phyloP scores from a whole-genome alignment of 768 basidiomycete genomes.

The Russula dissimulans region DNA sequence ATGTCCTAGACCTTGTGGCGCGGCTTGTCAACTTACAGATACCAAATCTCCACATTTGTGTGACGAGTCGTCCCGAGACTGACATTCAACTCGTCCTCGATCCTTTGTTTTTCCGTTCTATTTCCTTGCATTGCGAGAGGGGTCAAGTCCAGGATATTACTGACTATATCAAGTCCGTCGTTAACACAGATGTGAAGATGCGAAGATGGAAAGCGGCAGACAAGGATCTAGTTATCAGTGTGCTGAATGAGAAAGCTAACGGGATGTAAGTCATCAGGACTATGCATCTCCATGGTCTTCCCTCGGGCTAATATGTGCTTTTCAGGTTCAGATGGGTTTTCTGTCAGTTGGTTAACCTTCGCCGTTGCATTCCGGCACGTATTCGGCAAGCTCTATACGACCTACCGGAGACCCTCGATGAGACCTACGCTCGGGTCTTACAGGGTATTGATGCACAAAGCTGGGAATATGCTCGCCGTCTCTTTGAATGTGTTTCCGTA shows the following conservation, averaged over 20 bases:
- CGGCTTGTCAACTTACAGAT: background rate
- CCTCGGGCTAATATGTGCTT: background rate
- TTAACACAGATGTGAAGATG: background rate
- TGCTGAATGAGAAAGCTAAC: background rate
- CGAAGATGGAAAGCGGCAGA: background rate
- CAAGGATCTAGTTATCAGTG: background rate
- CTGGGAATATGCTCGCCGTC: background rate
- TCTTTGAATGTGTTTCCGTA: background rate
- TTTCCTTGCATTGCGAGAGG: background rate
- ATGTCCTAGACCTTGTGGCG: background rate
- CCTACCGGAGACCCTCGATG: background rate
- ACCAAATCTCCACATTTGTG: background rate
- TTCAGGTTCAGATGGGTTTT: background rate
- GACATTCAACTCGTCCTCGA: background rate
- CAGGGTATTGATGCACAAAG: background rate
- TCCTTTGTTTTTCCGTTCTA: background rate
- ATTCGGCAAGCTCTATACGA: background rate
- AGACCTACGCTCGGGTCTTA: background rate
- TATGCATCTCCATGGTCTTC: background rate
- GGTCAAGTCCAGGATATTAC: background rate
- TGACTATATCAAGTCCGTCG: background rate
- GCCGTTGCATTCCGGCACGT: background rate
- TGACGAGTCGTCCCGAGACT: background rate
- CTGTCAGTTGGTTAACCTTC: background rate
- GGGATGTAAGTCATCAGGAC: background rate